Base-by-base conservation (phyloP, 139 green algal genomes). In the Coelastrella sp. region DNA sequence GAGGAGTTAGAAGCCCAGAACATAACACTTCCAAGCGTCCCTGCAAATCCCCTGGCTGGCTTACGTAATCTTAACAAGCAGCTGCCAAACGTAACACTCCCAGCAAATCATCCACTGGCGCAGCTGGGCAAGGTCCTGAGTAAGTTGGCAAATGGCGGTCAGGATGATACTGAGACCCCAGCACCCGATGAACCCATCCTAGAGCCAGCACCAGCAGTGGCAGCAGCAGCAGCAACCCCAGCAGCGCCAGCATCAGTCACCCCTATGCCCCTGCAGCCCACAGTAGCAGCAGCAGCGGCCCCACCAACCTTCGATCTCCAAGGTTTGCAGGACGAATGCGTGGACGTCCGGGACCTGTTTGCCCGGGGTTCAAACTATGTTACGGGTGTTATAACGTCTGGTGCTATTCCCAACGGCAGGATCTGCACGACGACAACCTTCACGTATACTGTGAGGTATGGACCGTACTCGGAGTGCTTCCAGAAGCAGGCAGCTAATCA, bases 401-500 rank as follows among this genome's bases (percentile, higher is more conserved):
- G 88, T 8, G 74, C 58, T 5, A 23, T 83, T 22, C 88, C 88
- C 59, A 71, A 10, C 6, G 88, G 88, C 71, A 57, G 54, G 13
- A 88, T 91, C 80, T 91, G 88, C 71, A 23, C 7, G 22, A 88
- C 80, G 2, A 88, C 80, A 5, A 88, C 68, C 16, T 91, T 91
- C 60, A 83, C 73, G 6, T 91, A 91, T 78, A 91, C 88, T 23
- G 80, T 91, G 20, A 66, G 88, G 17, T 91, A 88, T 47, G 88
- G 88, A 22, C 80, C 88, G 22, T 91, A 77, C 71, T 22, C 68
- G 17, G 80, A 77, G 3, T 91, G 88, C 88, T 83, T 68, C 4
- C 23, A 57, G 0, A 60, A 73, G 57, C 64, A 83, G 57, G 68
- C 66, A 2, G 56, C 65, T 16, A 91, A 91, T 23, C 54, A 78